phyloP scores from a whole-genome alignment of 345 rosid genomes.

The Gossypium arboreum region DNA sequence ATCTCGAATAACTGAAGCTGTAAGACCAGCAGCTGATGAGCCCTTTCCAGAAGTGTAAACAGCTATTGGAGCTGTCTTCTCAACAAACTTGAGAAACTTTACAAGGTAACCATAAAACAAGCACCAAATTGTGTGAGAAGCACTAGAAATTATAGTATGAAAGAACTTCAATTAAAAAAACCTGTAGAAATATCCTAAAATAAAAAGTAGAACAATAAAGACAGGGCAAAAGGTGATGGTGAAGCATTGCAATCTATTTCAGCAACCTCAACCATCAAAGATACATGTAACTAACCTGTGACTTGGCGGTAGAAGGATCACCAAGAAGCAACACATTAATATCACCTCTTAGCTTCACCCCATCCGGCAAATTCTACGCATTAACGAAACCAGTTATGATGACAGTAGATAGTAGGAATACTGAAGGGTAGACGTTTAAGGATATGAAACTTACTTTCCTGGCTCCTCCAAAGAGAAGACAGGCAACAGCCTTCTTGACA shows the following conservation, averaged over 20 bases:
- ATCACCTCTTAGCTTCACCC: slow-evolving; percentile 93
- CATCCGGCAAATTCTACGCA: slow-evolving; percentile 79
- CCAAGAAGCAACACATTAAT: slow-evolving; percentile 91
- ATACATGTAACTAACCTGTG: slow-evolving; percentile 57
- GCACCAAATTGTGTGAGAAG: slow-evolving; percentile 10
- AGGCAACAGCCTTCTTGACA: slow-evolving; percentile 89
- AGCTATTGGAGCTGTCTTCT: slow-evolving; percentile 98
- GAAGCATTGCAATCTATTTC: slow-evolving; percentile 2
- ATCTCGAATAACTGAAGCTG: slow-evolving; percentile 95
- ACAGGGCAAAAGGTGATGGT: not conserved
- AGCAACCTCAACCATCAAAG: slow-evolving; percentile 10
- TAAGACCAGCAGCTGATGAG: slow-evolving; percentile 98
- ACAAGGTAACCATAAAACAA: slow-evolving; percentile 26
- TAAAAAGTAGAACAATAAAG: not conserved
- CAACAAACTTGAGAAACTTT: slow-evolving; percentile 93
- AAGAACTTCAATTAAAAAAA: not conserved
- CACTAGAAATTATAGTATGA: not conserved
- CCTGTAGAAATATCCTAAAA: not conserved
- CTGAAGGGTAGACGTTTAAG: slow-evolving; percentile 12
- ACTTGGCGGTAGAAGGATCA: slow-evolving; percentile 96
- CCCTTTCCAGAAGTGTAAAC: slow-evolving; percentile 98
- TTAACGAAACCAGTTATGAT: slow-evolving; percentile 7
- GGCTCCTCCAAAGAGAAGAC: slow-evolving; percentile 95
- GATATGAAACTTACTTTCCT: slow-evolving; percentile 54
- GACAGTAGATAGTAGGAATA: not conserved